These are phyloP conservation scores for Backusella australiensis DNA, from an alignment of 192 early-diverging fungal genomes.

Conservation along the genomic window DNA sequence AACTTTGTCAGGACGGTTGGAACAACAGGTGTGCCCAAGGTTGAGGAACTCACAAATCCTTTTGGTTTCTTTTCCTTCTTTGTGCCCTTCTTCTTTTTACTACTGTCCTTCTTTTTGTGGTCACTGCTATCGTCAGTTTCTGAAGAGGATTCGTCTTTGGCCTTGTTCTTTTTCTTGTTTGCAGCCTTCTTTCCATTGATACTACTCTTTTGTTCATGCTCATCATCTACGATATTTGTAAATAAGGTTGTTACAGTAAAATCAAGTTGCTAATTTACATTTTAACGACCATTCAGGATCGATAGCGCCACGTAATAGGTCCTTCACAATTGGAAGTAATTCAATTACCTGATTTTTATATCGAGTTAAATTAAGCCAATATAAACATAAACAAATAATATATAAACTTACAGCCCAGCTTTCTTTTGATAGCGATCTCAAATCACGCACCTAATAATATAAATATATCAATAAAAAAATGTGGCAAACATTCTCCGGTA, in stretches of 20 bases:
- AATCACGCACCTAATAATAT: not conserved
- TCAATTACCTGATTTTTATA: not conserved
- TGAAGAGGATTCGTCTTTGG: not conserved
- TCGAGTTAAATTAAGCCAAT: not conserved
- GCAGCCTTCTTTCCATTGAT: not conserved
- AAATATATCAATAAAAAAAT: not conserved
- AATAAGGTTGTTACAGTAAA: not conserved
- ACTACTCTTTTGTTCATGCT: not conserved
- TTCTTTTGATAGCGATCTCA: slow-evolving; percentile 13
- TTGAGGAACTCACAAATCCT: not conserved
- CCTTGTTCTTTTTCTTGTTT: not conserved
- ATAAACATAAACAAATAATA: not conserved
- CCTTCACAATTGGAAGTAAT: slow-evolving; percentile 16
- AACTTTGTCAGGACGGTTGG: not conserved
- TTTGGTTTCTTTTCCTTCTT: not conserved
- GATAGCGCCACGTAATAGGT: not conserved
- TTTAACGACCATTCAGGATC: slow-evolving; percentile 2
- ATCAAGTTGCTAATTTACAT: not conserved
- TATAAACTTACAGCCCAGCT: slow-evolving; percentile 14
- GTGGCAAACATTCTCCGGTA: not conserved
- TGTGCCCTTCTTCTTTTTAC: not conserved
- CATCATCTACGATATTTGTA: not conserved
- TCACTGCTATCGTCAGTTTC: not conserved
- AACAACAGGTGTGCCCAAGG: slow-evolving; percentile 13
- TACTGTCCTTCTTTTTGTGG: not conserved